Percentiles rank a stretch among this genome's conserved stretches.
Evolutionary conservation across 352 stramenopile species (phyloP).

Genomic region (Globisporangium canariense): DNA sequence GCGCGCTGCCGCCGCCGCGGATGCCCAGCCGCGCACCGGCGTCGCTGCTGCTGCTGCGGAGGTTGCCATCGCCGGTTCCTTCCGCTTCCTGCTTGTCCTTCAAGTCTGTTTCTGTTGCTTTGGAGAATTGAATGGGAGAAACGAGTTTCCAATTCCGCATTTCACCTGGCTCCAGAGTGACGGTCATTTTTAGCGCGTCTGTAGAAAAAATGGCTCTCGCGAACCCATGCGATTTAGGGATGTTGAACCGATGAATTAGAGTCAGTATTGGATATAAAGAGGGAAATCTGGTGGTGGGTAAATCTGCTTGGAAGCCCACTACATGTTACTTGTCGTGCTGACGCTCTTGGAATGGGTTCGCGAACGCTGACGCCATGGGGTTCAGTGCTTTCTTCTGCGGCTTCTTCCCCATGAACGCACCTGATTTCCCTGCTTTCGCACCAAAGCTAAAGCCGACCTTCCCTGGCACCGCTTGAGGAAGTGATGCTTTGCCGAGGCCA

Average conservation of each 20-base stretch:
- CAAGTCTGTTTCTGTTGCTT: background rate
- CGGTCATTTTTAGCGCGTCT: background rate
- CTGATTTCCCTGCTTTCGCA: conserved; percentile 19
- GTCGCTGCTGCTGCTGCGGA: conserved; percentile 8
- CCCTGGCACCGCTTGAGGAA: background rate
- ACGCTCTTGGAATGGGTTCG: background rate
- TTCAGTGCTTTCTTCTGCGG: background rate
- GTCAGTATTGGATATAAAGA: background rate
- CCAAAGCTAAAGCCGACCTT: conserved; percentile 37
- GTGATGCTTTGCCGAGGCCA: background rate
- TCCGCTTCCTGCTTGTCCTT: background rate
- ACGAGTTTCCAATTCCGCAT: background rate
- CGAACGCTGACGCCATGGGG: conserved; percentile 11
- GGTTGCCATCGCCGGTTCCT: background rate
- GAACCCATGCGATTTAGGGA: background rate
- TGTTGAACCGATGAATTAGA: background rate
- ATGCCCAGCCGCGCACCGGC: conserved; percentile 10
- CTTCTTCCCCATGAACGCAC: conserved; percentile 4
- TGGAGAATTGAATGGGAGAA: background rate
- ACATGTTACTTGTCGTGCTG: background rate
- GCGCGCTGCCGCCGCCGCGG: background rate
- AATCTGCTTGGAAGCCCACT: too few species aligned
- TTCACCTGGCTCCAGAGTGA: conserved; percentile 1
- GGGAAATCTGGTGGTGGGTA: background rate
- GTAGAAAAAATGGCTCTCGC: background rate